A percentile compares a stretch with the other conserved stretches of the same genome.
Evolutionary conservation across 306 rosid species (phyloP).

Genomic region (Cucurbita maxima): DNA sequence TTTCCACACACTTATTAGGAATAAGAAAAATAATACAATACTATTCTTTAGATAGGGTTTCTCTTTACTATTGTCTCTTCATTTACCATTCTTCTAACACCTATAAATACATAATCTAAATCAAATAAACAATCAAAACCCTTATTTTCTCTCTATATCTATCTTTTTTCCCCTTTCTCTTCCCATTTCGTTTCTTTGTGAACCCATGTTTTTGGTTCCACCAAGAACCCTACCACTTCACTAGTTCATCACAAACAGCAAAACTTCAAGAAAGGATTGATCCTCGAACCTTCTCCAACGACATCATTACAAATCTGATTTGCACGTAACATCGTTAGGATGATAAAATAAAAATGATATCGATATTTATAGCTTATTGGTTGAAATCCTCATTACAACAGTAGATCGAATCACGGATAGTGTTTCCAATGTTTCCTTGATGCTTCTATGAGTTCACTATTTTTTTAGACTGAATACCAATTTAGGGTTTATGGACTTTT

Average conservation of each 20-base stretch:
- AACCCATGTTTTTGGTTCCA: not conserved
- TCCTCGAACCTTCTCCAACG: not conserved
- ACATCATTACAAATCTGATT: not conserved
- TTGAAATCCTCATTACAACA: not conserved
- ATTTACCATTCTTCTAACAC: not conserved
- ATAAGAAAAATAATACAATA: too few species aligned
- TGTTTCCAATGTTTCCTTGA: not conserved
- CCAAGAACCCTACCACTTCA: not conserved
- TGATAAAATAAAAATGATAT: not conserved
- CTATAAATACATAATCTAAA: not conserved
- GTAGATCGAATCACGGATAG: not conserved
- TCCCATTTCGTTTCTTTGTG: too few species aligned
- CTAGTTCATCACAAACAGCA: not conserved
- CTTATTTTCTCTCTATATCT: not conserved
- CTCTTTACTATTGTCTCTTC: constrained; percentile 1
- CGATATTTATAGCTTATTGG: not conserved
- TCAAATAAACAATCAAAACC: not conserved
- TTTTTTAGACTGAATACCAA: too few species aligned
- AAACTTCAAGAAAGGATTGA: not conserved
- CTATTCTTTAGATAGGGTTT: not conserved
- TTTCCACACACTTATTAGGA: too few species aligned
- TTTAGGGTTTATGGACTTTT: too few species aligned
- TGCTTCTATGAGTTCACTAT: too few species aligned
- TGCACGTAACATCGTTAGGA: not conserved
- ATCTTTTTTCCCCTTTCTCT: too few species aligned